These are phyloP conservation scores for Ilex paraguariensis DNA, from an alignment of 305 asterid genomes.

Conservation along the genomic window DNA sequence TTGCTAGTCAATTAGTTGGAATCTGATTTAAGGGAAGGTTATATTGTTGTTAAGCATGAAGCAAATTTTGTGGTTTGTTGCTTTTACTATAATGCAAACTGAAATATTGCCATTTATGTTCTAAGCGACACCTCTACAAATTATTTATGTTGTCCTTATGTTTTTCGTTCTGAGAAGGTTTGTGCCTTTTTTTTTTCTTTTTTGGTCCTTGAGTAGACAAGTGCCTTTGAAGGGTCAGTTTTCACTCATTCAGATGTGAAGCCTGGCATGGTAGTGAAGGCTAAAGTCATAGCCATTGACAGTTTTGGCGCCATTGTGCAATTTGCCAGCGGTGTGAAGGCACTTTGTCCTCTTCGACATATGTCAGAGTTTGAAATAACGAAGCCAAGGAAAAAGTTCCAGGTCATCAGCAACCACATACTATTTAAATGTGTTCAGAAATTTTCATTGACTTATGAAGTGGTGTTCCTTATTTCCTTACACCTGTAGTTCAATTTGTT, in stretches of 20 bases:
- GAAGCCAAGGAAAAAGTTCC: conserved; percentile 87
- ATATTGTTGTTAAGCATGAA: too few species aligned
- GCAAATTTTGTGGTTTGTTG: too few species aligned
- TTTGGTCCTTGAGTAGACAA: conserved; percentile 48
- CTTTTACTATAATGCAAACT: too few species aligned
- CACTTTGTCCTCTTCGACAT: conserved; percentile 97
- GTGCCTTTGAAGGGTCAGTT: conserved; percentile 85
- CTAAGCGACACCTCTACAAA: too few species aligned
- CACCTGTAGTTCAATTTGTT: conserved; percentile 7
- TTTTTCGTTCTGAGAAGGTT: too few species aligned
- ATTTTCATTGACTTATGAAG: too few species aligned
- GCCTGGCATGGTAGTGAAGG: conserved; percentile 98
- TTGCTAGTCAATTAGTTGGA: too few species aligned
- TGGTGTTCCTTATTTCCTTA: neutral
- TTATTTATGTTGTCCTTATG: too few species aligned
- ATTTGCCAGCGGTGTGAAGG: conserved; percentile 86
- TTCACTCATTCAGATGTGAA: conserved; percentile 95
- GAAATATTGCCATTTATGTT: too few species aligned
- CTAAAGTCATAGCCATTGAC: conserved; percentile 73
- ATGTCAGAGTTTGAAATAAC: conserved; percentile 95
- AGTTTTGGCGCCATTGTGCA: conserved; percentile 90
- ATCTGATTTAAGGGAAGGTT: too few species aligned
- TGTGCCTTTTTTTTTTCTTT: conserved; percentile 4
- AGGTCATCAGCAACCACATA: conserved; percentile 34
- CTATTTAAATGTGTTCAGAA: too few species aligned